Conservation (phyloP, 176 grass and related monocot genomes). For the Tillandsia leiboldiana region DNA sequence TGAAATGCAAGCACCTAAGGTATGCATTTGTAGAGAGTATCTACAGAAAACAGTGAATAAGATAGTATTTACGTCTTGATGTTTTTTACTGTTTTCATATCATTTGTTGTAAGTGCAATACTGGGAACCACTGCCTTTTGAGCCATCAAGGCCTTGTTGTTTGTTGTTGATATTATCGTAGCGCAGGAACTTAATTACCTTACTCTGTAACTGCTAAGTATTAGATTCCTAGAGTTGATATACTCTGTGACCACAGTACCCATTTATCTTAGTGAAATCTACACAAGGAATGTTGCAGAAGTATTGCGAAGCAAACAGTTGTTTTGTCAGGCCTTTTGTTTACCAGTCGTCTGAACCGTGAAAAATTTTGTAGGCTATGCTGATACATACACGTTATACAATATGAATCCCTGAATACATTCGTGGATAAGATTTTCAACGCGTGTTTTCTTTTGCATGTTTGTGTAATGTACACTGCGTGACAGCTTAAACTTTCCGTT, state of each 20-base stretch:
- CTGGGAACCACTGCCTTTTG: background rate
- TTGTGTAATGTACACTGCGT: background rate
- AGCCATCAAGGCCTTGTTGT: background rate
- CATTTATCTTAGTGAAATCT: background rate
- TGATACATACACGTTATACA: background rate
- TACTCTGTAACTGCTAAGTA: too few species aligned
- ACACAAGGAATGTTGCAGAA: background rate
- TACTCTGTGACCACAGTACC: too few species aligned
- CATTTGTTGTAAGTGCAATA: background rate
- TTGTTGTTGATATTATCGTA: background rate
- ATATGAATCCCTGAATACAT: background rate
- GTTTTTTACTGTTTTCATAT: background rate
- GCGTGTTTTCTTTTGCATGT: background rate
- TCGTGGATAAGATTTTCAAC: background rate
- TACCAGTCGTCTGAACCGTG: background rate
- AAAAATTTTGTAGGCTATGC: background rate
- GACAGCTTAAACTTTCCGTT: background rate
- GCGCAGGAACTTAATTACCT: too few species aligned
- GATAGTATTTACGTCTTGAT: slow-evolving; percentile 1
- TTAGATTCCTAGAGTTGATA: too few species aligned
- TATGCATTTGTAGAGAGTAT: background rate
- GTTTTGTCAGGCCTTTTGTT: background rate
- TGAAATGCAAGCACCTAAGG: slow-evolving; percentile 99
- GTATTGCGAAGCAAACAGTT: background rate
- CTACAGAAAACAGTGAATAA: background rate